A percentile compares a stretch with the other conserved stretches of the same genome.
Evolutionary conservation across 164 flowering plant genomes (phyloP).

Genomic region (Aristolochia contorta): DNA sequence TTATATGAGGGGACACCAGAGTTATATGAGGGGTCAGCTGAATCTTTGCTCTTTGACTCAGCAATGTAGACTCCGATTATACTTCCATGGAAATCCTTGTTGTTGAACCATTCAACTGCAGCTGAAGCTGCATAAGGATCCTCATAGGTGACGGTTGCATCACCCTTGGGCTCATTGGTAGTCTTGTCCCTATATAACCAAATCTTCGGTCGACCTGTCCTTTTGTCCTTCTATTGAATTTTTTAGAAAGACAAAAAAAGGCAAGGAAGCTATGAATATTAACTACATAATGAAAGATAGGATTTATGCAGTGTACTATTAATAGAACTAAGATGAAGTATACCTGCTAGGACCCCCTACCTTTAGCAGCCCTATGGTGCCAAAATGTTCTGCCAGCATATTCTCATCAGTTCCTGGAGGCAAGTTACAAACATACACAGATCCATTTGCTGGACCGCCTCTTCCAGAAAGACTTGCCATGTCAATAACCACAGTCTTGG

Average conservation of each 20-base stretch:
- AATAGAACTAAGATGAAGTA: slow-evolving; percentile 7
- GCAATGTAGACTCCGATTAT: slow-evolving; percentile 78
- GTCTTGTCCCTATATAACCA: slow-evolving; percentile 86
- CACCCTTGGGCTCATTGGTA: slow-evolving; percentile 95
- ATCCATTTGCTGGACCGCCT: slow-evolving; percentile 60
- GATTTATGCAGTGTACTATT: not conserved
- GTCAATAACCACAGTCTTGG: slow-evolving; percentile 9
- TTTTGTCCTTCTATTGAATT: slow-evolving; percentile 70
- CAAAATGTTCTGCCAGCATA: slow-evolving; percentile 93
- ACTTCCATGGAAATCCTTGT: slow-evolving; percentile 91
- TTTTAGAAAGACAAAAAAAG: slow-evolving; percentile 4
- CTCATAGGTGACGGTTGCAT: slow-evolving; percentile 97
- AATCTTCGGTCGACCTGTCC: slow-evolving; percentile 84
- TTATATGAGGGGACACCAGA: slow-evolving; percentile 20
- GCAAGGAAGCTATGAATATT: not conserved
- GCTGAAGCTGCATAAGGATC: slow-evolving; percentile 98
- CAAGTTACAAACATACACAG: slow-evolving; percentile 83
- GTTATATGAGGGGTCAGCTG: slow-evolving; percentile 23
- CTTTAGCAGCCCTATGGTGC: slow-evolving; percentile 98
- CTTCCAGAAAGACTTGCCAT: slow-evolving; percentile 59
- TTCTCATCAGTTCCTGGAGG: slow-evolving; percentile 91
- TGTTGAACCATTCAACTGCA: slow-evolving; percentile 97
- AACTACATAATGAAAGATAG: not conserved
- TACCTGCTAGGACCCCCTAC: slow-evolving; percentile 41
- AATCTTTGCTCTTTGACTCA: slow-evolving; percentile 67